Base-by-base conservation (phyloP, 768 basidiomycete species). In the Boletus vermiculosoides region DNA sequence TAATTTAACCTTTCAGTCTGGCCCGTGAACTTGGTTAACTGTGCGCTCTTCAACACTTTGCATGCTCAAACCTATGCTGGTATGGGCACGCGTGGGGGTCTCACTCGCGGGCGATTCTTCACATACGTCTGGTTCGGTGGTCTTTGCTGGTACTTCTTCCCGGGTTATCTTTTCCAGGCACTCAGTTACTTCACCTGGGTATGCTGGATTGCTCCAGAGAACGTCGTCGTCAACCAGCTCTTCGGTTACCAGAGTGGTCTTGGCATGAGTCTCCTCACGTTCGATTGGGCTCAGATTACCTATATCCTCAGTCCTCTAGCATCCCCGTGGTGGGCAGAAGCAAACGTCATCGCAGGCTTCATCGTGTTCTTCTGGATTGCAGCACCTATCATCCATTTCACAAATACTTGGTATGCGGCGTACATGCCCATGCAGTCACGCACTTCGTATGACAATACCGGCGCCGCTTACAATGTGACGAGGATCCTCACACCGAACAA, bases 241-340 rank as follows among this genome's bases (percentile, higher is more conserved):
- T 92, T 92, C 59, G 90, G 90, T 20, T 85, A 83, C 62, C 59
- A 66, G 45, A 67, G 64, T 50, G 77, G 78, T 30, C 72, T 86
- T 61, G 84, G 86, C 41, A 89, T 91, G 86, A 85, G 85, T 61
- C 69, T 90, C 56, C 71, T 90, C 60, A 89, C 88, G 42, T 89
- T 93, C 64, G 91, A 93, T 62, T 93, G 90, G 90, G 74, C 85
- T 3, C 83, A 87, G 66, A 88, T 90, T 52, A 83, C 86, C 5
- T 89, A 82, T 54, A 77, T 77, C 49, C 67, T 65, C n/a, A 77
- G 77, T 66, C 69, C 65, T 30, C 70, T 73, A 11, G 59, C 68
- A 23, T 57, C 65, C 10, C 66, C 67, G 66, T 69, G 73, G 63
- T 78, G 77, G 73, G 66, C 73, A 10, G 76, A 74, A 50, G 64